A percentile compares a stretch with the other conserved stretches of the same genome.
Evolutionary conservation across 2,329 filamentous ascomycete genomes (phyloP).

Genomic region (Aureobasidium sp.): DNA sequence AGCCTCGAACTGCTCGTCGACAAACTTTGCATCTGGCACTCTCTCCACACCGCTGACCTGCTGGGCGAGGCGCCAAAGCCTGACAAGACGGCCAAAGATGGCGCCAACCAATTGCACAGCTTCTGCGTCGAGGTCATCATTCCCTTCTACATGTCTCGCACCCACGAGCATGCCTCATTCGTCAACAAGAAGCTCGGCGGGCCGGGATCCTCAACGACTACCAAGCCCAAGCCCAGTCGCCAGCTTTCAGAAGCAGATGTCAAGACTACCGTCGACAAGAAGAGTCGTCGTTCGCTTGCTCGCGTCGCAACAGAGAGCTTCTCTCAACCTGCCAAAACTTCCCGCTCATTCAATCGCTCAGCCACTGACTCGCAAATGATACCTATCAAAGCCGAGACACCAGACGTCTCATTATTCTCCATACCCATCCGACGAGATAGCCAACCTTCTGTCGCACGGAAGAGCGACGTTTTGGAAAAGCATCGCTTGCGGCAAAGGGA

Average conservation of each 20-base stretch:
- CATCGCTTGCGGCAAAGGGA: constrained; percentile 40
- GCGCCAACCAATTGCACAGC: constrained; percentile 59
- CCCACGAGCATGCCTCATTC: constrained; percentile 62
- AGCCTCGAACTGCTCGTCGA: constrained; percentile 69
- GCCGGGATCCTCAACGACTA: constrained; percentile 54
- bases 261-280: constrained; percentile 25
- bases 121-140: constrained; percentile 77
- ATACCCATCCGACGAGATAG: constrained; percentile 28
- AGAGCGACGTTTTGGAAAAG: constrained; percentile 21
- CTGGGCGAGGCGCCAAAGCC: not conserved
- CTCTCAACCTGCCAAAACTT: constrained; percentile 44
- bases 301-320: constrained; percentile 52
- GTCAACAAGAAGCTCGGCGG: constrained; percentile 73
- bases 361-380: constrained; percentile 51
- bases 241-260: constrained; percentile 28
- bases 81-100: constrained; percentile 20
- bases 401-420: constrained; percentile 41
- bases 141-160: constrained; percentile 70
- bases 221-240: constrained; percentile 34
- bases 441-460: not conserved
- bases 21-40: constrained; percentile 77
- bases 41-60: constrained; percentile 53
- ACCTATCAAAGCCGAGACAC: constrained; percentile 51
- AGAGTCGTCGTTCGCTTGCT: constrained; percentile 48
- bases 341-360: constrained; percentile 60